Evolutionary conservation across 78 protist genomes (phyloP).

Genomic region (Dictyostelium intermedium): DNA sequence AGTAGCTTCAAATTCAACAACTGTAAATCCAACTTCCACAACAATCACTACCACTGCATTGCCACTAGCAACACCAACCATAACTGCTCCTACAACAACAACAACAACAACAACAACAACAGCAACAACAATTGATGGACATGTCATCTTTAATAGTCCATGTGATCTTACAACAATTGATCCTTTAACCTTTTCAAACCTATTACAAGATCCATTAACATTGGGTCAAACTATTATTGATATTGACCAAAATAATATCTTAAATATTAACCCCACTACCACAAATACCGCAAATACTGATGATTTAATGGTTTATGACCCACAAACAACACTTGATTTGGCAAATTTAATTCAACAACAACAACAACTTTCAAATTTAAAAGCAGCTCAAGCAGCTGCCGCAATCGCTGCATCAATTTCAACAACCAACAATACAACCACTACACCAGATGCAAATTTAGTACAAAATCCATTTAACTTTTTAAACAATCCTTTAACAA

Average conservation of each 20-base stretch:
- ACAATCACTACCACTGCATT: background rate
- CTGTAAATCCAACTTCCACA: background rate
- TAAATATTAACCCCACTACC: background rate
- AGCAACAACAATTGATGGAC: background rate
- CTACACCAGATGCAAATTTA: background rate
- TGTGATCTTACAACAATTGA: background rate
- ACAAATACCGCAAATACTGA: background rate
- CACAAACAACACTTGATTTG: background rate
- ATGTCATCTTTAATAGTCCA: background rate
- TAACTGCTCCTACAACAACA: background rate
- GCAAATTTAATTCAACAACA: constrained; percentile 1
- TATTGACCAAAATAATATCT: background rate
- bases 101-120: background rate
- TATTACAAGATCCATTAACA: background rate
- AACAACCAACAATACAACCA: background rate
- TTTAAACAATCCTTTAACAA: background rate
- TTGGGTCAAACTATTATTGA: background rate
- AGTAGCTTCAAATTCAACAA: background rate
- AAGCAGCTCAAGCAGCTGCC: constrained; percentile 1
- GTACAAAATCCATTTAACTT: background rate
- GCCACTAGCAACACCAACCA: background rate
- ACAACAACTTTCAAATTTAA: constrained; percentile 3
- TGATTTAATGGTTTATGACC: background rate
- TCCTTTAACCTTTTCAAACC: background rate
- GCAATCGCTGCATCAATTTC: background rate